A percentile compares a stretch with the other conserved stretches of the same genome.
These are phyloP conservation scores for Tolypocladium nubicola DNA, from an alignment of 2,329 filamentous ascomycete species.

Conservation along the genomic window DNA sequence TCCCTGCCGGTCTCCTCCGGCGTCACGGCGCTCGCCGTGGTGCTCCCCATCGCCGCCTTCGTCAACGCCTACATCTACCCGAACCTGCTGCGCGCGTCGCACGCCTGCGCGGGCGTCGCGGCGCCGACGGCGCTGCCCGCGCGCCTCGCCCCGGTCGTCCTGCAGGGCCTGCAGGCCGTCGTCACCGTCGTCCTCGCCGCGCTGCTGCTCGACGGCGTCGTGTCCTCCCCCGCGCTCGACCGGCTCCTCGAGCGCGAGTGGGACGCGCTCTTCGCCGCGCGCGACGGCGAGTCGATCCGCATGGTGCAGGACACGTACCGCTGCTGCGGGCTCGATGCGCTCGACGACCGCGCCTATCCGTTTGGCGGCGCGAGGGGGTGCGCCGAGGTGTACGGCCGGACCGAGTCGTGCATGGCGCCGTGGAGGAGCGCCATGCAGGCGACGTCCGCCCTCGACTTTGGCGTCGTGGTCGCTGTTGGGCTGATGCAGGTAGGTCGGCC, in stretches of 20 bases:
- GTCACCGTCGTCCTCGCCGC: constrained; percentile 33
- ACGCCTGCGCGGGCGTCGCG: constrained; percentile 6
- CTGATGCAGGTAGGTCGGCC: constrained; percentile 39
- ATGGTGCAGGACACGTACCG: constrained; percentile 53
- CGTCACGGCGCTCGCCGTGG: constrained; percentile 24
- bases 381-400: constrained; percentile 32
- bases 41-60: constrained; percentile 29
- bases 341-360: constrained; percentile 52
- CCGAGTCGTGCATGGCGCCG: constrained; percentile 34
- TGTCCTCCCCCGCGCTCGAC: constrained; percentile 21
- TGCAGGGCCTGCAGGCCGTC: constrained; percentile 32
- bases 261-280: constrained; percentile 39
- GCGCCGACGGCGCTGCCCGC: constrained; percentile 11
- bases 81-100: constrained; percentile 15
- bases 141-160: constrained; percentile 14
- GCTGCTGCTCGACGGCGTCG: constrained; percentile 24
- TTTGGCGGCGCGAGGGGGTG: constrained; percentile 35
- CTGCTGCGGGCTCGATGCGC: constrained; percentile 54
- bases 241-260: constrained; percentile 49
- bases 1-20: constrained; percentile 27
- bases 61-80: constrained; percentile 25
- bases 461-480: constrained; percentile 40
- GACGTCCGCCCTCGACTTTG: constrained; percentile 43
- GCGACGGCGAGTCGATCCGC: constrained; percentile 39
- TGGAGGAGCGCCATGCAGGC: constrained; percentile 47